phyloP scores from a whole-genome alignment of 73 alveolate genomes.

The Stentor coeruleus region DNA sequence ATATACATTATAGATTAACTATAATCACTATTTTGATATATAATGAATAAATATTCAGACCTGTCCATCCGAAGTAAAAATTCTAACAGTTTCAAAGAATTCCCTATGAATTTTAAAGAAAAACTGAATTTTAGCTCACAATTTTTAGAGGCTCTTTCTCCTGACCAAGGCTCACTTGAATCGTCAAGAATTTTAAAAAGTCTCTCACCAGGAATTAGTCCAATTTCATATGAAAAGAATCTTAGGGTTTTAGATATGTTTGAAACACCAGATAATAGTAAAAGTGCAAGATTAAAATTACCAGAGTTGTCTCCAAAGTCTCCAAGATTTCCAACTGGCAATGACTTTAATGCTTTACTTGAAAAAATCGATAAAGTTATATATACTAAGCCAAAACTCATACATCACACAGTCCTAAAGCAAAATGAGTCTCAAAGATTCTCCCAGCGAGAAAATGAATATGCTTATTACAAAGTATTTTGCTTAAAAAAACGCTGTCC shows the following conservation, averaged over 20 bases:
- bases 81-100: too few relatives aligned
- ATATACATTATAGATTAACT: too few relatives aligned
- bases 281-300: not conserved
- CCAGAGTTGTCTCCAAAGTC: not conserved
- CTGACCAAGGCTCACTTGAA: too few relatives aligned
- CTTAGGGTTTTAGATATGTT: not conserved
- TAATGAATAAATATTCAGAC: too few relatives aligned
- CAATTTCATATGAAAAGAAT: not conserved
- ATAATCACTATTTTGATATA: too few relatives aligned
- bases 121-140: too few relatives aligned
- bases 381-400: not conserved
- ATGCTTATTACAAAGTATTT: not conserved
- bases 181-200: too few relatives aligned
- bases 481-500: not conserved
- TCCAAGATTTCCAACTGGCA: too few relatives aligned
- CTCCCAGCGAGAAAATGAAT: not conserved
- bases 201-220: not conserved
- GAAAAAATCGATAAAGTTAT: not conserved
- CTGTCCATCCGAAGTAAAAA: too few relatives aligned
- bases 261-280: not conserved
- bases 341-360: not conserved
- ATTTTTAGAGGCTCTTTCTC: too few relatives aligned
- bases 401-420: not conserved
- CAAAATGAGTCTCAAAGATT: not conserved
- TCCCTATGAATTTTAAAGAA: too few relatives aligned